phyloP scores from a whole-genome alignment of 2,329 filamentous ascomycete genomes.

The Periconia sp. region DNA sequence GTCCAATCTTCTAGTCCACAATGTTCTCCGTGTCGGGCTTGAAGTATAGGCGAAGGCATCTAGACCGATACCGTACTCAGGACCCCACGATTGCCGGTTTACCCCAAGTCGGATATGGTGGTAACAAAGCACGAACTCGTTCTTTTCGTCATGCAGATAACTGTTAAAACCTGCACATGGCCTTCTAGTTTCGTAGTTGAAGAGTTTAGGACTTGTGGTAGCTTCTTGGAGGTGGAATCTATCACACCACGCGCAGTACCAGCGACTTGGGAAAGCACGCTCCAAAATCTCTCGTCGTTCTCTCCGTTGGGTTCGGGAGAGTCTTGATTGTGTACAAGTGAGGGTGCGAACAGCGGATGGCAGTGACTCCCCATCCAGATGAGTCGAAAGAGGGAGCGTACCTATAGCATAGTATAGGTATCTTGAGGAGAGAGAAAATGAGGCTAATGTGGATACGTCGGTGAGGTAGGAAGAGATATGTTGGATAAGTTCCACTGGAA shows the following conservation, averaged over 20 bases:
- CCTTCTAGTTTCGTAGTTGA: slow-evolving; percentile 5
- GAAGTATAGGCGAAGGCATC: slow-evolving; percentile 13
- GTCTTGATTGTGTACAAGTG: not conserved
- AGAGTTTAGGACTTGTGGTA: slow-evolving; percentile 12
- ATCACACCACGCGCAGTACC: slow-evolving; percentile 40
- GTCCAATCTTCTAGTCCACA: slow-evolving; percentile 13
- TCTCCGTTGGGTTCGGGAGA: slow-evolving; percentile 21
- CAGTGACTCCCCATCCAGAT: slow-evolving; percentile 8
- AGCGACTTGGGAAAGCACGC: slow-evolving; percentile 34
- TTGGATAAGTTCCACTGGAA: slow-evolving; percentile 35
- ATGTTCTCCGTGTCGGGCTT: not conserved
- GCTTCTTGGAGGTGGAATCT: slow-evolving; percentile 25
- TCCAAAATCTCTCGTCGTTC: slow-evolving; percentile 31
- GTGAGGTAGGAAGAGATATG: slow-evolving; percentile 30
- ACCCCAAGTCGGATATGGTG: slow-evolving; percentile 35
- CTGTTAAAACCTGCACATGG: slow-evolving; percentile 30
- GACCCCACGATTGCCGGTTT: slow-evolving; percentile 18
- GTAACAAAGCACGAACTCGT: slow-evolving; percentile 23
- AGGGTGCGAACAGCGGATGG: not conserved
- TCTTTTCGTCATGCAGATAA: slow-evolving; percentile 18
- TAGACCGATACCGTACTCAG: slow-evolving; percentile 26
- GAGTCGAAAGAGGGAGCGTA: slow-evolving; percentile 16
- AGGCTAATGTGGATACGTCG: slow-evolving; percentile 18
- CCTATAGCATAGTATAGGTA: slow-evolving; percentile 34
- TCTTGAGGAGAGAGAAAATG: slow-evolving; percentile 28